Conservation (phyloP, 305 asterid genomes). For the Fraxinus baroniana region DNA sequence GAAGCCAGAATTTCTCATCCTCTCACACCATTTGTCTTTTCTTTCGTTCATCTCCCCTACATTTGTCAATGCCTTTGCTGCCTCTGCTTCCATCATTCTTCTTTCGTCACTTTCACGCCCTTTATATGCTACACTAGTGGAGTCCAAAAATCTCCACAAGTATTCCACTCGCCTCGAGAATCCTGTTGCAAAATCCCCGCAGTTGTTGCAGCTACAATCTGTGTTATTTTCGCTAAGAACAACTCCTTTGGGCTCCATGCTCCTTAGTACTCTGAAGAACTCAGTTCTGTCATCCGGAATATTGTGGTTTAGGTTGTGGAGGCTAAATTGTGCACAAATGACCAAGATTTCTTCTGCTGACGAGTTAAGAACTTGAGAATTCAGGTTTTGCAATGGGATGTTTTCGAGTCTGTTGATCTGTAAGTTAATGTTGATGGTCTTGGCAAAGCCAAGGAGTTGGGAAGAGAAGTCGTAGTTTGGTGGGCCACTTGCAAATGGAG, state of each 20-base stretch:
- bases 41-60: constrained; percentile 74
- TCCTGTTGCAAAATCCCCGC: constrained; percentile 65
- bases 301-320: constrained; percentile 61
- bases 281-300: constrained; percentile 59
- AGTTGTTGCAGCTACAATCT: constrained; percentile 65
- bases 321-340: constrained; percentile 70
- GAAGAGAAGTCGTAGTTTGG: constrained; percentile 57
- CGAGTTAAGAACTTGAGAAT: constrained; percentile 46
- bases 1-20: constrained; percentile 63
- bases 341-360: constrained; percentile 57
- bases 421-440: constrained; percentile 63
- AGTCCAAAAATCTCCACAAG: constrained; percentile 75
- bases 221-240: constrained; percentile 63
- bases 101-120: constrained; percentile 85
- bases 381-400: constrained; percentile 54
- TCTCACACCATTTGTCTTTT: constrained; percentile 77
- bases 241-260: constrained; percentile 60
- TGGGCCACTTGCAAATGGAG: constrained; percentile 59
- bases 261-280: constrained; percentile 45
- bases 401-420: constrained; percentile 65
- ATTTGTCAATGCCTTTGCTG: constrained; percentile 65
- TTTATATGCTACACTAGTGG: constrained; percentile 73
- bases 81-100: constrained; percentile 87
- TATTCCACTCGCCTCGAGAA: constrained; percentile 69
- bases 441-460: constrained; percentile 59